Evolutionary conservation across 768 basidiomycete genomes (phyloP).

Genomic region (Rossbeevera mucosa): DNA sequence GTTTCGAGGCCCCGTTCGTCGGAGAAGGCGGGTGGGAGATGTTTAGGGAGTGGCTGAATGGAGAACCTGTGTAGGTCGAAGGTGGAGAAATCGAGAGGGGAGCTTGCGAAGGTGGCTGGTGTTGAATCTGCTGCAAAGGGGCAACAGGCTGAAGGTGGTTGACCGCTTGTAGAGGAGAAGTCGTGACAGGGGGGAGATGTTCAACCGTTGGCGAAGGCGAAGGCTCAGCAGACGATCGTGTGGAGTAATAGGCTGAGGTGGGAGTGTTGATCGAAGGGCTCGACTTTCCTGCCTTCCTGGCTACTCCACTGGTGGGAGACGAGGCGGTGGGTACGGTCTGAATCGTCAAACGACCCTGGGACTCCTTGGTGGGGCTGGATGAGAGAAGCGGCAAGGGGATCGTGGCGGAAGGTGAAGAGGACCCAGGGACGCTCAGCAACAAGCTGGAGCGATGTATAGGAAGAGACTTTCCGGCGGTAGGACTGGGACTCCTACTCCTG

Average conservation of each 20-base stretch:
- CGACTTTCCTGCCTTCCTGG: constrained; percentile 13
- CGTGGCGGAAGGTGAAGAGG: constrained; percentile 21
- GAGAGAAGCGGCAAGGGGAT: constrained; percentile 23
- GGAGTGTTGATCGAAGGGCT: constrained; percentile 39
- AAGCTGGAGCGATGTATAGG: constrained; percentile 38
- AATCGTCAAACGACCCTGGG: constrained; percentile 20
- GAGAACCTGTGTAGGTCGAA: constrained; percentile 26
- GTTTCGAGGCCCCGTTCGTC: constrained; percentile 49
- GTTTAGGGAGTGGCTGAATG: constrained; percentile 20
- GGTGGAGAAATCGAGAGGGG: constrained; percentile 18
- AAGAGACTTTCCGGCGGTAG: constrained; percentile 38
- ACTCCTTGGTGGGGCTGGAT: constrained; percentile 26
- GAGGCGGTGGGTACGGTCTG: constrained; percentile 19
- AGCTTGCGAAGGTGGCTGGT: constrained; percentile 14
- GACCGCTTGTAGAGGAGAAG: constrained; percentile 21
- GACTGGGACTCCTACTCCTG: constrained; percentile 67
- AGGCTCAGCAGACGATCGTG: constrained; percentile 33
- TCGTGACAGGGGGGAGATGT: constrained; percentile 24
- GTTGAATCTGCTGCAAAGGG: constrained; percentile 11
- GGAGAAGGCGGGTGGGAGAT: constrained; percentile 43
- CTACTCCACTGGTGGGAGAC: neutral
- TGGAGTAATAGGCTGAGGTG: constrained; percentile 47
- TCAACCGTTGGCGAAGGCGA: constrained; percentile 37
- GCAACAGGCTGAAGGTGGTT: constrained; percentile 11
- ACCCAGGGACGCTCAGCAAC: constrained; percentile 45